Percentiles rank a stretch among this genome's conserved stretches.
phyloP scores from a whole-genome alignment of 129 eudicot species.

The Erigeron canadensis region DNA sequence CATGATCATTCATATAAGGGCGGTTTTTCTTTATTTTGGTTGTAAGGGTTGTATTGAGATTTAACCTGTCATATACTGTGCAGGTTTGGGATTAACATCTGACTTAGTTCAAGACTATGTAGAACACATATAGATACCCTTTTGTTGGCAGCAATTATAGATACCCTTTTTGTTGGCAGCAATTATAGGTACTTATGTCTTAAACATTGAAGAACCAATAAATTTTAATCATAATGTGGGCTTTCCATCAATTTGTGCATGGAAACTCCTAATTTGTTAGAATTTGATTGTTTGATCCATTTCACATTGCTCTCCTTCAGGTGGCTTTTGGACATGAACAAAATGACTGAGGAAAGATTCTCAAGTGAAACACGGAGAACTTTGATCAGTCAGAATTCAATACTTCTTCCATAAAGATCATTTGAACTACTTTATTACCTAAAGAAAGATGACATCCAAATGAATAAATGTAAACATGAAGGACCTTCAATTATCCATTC shows the following conservation, averaged over 20 bases:
- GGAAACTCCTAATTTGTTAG: background rate
- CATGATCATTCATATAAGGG: background rate
- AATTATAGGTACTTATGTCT: conserved; percentile 10
- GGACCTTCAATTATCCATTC: background rate
- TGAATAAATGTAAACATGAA: conserved; percentile 3
- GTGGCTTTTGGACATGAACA: background rate
- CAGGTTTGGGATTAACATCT: conserved; percentile 21
- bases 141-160: conserved; percentile 16
- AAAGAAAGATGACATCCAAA: conserved; percentile 12
- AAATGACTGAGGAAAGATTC: background rate
- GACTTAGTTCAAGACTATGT: conserved; percentile 6
- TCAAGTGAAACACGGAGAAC: conserved; percentile 4
- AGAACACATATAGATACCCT: conserved; percentile 8
- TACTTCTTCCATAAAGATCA: background rate
- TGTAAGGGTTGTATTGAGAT: background rate
- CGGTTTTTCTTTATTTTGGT: background rate
- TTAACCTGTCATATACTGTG: background rate
- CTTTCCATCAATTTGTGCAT: background rate
- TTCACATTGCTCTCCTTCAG: conserved; percentile 6
- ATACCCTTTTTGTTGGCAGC: conserved; percentile 5
- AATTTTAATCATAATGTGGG: background rate
- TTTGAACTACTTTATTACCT: conserved; percentile 17
- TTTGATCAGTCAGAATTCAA: conserved; percentile 4
- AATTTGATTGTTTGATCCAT: background rate
- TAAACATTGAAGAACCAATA: background rate